Evolutionary conservation across 371 early-diverging fungal species (phyloP).

Genomic region (Mycotypha africana): DNA sequence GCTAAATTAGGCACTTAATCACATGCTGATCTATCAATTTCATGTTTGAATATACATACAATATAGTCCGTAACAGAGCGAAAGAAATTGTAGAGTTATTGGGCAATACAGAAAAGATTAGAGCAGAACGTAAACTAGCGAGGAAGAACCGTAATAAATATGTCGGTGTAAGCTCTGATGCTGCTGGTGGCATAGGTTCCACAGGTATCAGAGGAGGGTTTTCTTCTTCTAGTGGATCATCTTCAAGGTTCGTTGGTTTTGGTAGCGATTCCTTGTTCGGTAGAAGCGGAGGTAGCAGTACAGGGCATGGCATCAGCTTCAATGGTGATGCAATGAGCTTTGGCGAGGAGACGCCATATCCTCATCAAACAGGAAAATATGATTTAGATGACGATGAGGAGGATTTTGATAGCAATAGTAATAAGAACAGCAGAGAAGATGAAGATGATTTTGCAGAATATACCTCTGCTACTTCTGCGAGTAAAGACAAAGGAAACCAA

Average conservation of each 20-base stretch:
- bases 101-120: constrained; percentile 67
- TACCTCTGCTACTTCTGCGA: neutral
- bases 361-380: constrained; percentile 17
- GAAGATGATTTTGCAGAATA: too few relatives aligned
- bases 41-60: too few relatives aligned
- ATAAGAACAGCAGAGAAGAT: neutral
- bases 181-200: neutral
- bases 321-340: constrained; percentile 25
- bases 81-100: constrained; percentile 85
- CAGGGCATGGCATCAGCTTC: constrained; percentile 24
- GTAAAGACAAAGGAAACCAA: neutral
- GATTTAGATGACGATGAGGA: constrained; percentile 22
- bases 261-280: constrained; percentile 47
- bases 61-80: constrained; percentile 83
- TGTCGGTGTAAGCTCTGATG: constrained; percentile 65
- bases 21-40: too few relatives aligned
- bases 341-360: constrained; percentile 22
- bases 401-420: neutral
- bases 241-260: constrained; percentile 25
- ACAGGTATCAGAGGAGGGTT: neutral
- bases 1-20: too few relatives aligned
- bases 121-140: constrained; percentile 86
- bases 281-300: constrained; percentile 22
- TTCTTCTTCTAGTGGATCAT: neutral
- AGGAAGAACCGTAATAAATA: constrained; percentile 86